Evolutionary conservation across 2,329 filamentous ascomycete genomes (phyloP).

Genomic region (Pestalotiopsis sp.): DNA sequence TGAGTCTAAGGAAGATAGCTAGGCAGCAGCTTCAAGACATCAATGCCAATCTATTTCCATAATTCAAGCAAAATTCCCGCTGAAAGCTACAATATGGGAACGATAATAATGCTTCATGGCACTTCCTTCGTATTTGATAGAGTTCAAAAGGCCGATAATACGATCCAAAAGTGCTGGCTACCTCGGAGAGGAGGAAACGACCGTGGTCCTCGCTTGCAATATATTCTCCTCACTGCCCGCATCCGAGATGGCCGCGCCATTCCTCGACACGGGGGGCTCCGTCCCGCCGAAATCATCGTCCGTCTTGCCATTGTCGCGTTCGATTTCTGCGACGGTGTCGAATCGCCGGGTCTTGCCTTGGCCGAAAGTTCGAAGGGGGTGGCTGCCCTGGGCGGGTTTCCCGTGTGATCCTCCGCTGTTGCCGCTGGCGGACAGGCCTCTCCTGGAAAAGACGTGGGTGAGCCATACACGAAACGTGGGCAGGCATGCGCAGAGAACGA

Average conservation of each 20-base stretch:
- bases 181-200: not conserved
- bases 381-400: not conserved
- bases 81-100: too few species aligned
- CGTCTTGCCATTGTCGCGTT: not conserved
- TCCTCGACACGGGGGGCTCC: not conserved
- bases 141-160: too few species aligned
- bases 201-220: not conserved
- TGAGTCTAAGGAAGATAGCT: not conserved
- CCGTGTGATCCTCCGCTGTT: not conserved
- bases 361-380: slow-evolving; percentile 1
- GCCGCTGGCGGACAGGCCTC: not conserved
- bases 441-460: slow-evolving; percentile 51
- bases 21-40: too few species aligned
- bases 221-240: not conserved
- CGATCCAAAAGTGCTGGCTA: too few species aligned
- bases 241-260: not conserved
- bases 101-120: too few species aligned
- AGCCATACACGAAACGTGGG: slow-evolving; percentile 17
- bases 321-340: slow-evolving; percentile 3
- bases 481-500: slow-evolving; percentile 16
- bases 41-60: too few species aligned
- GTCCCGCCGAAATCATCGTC: not conserved
- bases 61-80: too few species aligned
- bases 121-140: too few species aligned
- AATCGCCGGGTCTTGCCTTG: not conserved